Conservation (phyloP, 495 filamentous ascomycete genomes). For the Bombardia bombarda region DNA sequence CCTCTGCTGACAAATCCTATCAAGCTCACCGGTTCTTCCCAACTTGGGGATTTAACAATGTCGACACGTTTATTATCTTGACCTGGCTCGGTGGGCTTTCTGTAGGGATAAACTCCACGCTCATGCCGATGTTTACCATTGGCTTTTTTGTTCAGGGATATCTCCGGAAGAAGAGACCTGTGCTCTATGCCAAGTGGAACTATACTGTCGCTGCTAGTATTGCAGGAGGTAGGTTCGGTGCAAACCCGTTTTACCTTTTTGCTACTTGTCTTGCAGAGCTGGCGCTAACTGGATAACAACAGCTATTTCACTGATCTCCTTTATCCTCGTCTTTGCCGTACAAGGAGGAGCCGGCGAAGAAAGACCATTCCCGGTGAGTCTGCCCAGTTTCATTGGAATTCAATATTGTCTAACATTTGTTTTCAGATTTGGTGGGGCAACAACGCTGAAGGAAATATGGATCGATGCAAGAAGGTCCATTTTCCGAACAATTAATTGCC, state of each 20-base stretch:
- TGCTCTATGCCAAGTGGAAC: conserved; percentile 48
- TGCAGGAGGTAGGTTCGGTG: conserved; percentile 31
- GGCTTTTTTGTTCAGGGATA: conserved; percentile 45
- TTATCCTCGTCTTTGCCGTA: conserved; percentile 50
- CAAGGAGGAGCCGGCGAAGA: conserved; percentile 34
- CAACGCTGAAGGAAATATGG: not conserved
- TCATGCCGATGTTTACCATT: conserved; percentile 19
- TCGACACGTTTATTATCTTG: conserved; percentile 35
- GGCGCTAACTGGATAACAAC: not conserved
- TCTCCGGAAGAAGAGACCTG: conserved; percentile 36
- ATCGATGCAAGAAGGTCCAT: not conserved
- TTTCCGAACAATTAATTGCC: not conserved
- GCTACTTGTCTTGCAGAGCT: not conserved
- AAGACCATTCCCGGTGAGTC: conserved; percentile 19
- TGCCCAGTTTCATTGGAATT: conserved; percentile 17
- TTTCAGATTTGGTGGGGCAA: conserved; percentile 1
- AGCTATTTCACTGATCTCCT: conserved; percentile 37
- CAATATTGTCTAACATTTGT: not conserved
- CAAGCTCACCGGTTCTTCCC: conserved; percentile 13
- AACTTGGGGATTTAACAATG: conserved; percentile 13
- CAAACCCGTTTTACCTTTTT: too few species aligned
- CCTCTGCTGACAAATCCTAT: not conserved
- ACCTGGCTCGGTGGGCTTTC: conserved; percentile 35
- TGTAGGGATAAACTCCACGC: conserved; percentile 36
- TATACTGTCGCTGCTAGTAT: conserved; percentile 45